Conservation (phyloP, 2,329 filamentous ascomycete genomes). For the Ceratocystis harringtonii region DNA sequence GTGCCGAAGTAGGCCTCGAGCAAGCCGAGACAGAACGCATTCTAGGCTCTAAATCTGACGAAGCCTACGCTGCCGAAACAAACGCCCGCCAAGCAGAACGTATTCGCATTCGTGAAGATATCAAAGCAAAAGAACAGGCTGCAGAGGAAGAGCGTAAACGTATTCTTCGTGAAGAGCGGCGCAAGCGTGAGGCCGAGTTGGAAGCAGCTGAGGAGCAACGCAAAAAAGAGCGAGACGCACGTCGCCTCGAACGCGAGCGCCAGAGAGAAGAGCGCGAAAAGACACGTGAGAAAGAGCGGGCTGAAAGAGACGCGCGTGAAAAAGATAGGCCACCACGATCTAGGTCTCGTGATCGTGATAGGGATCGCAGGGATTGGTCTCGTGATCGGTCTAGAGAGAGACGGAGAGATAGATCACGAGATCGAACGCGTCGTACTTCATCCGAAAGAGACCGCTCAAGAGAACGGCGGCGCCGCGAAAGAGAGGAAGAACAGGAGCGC, state of each 20-base stretch:
- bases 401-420: constrained; percentile 17
- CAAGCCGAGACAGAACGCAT: constrained; percentile 48
- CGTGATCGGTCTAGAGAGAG: constrained; percentile 17
- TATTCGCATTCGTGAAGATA: constrained; percentile 44
- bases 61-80: constrained; percentile 56
- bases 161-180: constrained; percentile 42
- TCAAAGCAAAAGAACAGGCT: constrained; percentile 42
- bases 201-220: constrained; percentile 37
- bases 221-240: constrained; percentile 36
- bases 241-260: constrained; percentile 36
- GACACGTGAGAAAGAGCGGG: constrained; percentile 26
- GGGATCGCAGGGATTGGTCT: background rate
- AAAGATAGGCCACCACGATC: constrained; percentile 17
- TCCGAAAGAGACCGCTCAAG: constrained; percentile 19
- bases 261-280: constrained; percentile 41
- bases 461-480: constrained; percentile 24
- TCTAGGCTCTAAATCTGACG: constrained; percentile 56
- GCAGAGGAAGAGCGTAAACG: constrained; percentile 47
- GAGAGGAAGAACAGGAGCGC: constrained; percentile 27
- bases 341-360: constrained; percentile 8
- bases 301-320: constrained; percentile 24
- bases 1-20: constrained; percentile 53
- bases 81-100: constrained; percentile 44
- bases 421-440: constrained; percentile 11
- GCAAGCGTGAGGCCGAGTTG: constrained; percentile 33